Evolutionary conservation across 1,139 yeast species (phyloP).

Genomic region (Saccharomycopsis crataegensis): DNA sequence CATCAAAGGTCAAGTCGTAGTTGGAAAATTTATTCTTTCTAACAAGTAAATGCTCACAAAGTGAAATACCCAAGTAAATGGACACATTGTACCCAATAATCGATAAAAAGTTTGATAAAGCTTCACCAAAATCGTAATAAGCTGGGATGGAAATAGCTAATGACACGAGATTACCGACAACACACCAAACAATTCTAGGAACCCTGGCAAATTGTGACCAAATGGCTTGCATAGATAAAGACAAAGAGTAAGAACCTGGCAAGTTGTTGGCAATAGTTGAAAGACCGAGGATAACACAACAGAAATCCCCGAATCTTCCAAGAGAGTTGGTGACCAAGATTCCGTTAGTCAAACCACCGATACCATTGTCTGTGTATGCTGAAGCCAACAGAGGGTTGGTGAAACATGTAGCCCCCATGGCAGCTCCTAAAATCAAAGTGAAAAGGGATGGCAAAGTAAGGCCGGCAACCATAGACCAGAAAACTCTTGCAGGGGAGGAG

Average conservation of each 20-base stretch:
- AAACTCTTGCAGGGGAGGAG: constrained; percentile 51
- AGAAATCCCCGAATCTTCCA: constrained; percentile 84
- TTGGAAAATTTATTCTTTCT: constrained; percentile 48
- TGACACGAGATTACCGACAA: constrained; percentile 64
- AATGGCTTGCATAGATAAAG: constrained; percentile 75
- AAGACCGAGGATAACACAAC: constrained; percentile 73
- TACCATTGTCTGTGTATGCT: constrained; percentile 38
- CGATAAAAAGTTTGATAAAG: constrained; percentile 82
- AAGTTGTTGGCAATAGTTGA: constrained; percentile 85
- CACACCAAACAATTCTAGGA: constrained; percentile 80
- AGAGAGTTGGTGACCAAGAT: constrained; percentile 71
- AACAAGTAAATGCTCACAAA: constrained; percentile 75
- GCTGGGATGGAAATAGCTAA: constrained; percentile 88
- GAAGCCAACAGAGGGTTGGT: constrained; percentile 36
- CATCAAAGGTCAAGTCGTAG: constrained; percentile 58
- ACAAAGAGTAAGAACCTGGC: constrained; percentile 89
- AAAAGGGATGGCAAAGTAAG: constrained; percentile 61
- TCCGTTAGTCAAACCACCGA: constrained; percentile 80
- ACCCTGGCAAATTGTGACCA: constrained; percentile 64
- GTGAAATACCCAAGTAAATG: constrained; percentile 64
- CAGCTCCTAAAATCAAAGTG: constrained; percentile 80
- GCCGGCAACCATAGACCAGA: constrained; percentile 56
- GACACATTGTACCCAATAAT: constrained; percentile 87
- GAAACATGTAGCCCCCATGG: constrained; percentile 59
- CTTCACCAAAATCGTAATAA: constrained; percentile 60